A percentile compares a stretch with the other conserved stretches of the same genome.
Conservation (phyloP, 1,284 basidiomycete genomes). For the Heliocybe sulcata region DNA sequence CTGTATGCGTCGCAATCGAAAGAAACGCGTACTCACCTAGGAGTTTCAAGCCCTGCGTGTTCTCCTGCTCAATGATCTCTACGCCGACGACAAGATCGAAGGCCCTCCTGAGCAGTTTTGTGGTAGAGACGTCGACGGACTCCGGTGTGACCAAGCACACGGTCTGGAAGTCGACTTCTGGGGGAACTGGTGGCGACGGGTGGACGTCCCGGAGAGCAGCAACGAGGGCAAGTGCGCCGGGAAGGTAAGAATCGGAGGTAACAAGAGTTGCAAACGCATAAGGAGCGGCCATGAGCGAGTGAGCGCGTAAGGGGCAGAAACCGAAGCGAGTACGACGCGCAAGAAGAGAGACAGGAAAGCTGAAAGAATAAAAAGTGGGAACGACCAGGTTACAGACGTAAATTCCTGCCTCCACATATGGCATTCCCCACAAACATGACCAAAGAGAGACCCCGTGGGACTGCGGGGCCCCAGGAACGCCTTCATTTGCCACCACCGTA, state of each 20-base stretch:
- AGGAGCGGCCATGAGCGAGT: slow-evolving; percentile 44
- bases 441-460: neutral
- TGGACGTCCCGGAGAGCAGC: slow-evolving; percentile 82
- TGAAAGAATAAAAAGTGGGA: neutral
- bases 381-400: neutral
- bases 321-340: neutral
- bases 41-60: slow-evolving; percentile 60
- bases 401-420: neutral
- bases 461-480: neutral
- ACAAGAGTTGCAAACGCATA: slow-evolving; percentile 87
- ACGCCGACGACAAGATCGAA: slow-evolving; percentile 90
- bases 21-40: slow-evolving; percentile 61
- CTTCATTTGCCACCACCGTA: neutral
- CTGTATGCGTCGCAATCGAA: neutral
- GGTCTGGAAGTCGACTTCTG: slow-evolving; percentile 72
- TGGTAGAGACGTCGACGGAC: slow-evolving; percentile 80
- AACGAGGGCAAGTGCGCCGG: slow-evolving; percentile 83
- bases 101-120: slow-evolving; percentile 73
- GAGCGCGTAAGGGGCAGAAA: slow-evolving; percentile 16
- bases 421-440: slow-evolving; percentile 4
- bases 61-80: slow-evolving; percentile 71
- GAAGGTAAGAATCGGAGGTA: slow-evolving; percentile 87
- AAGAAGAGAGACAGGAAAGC: neutral
- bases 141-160: slow-evolving; percentile 93
- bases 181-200: slow-evolving; percentile 39